Conservation (phyloP, 176 grass and related monocot genomes). For the Carex cristatella region DNA sequence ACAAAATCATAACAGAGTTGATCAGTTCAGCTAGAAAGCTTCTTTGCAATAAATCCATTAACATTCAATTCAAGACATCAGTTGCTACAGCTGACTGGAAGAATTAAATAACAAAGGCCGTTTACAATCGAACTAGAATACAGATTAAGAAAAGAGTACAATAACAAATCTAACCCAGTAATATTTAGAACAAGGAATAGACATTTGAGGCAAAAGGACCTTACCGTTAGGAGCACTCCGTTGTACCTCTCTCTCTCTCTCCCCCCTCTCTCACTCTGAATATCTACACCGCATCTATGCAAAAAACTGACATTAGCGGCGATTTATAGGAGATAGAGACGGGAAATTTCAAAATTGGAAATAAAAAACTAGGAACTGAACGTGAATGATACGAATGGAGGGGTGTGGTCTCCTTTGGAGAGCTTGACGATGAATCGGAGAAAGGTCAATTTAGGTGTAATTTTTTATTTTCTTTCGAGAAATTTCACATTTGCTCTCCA, state of each 20-base stretch:
- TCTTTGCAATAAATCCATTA: neutral
- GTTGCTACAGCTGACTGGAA: neutral
- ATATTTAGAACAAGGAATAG: neutral
- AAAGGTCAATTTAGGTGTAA: neutral
- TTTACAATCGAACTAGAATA: neutral
- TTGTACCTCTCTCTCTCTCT: neutral
- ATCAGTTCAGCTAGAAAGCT: neutral
- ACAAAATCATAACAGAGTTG: neutral
- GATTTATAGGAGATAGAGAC: neutral
- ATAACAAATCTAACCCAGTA: neutral
- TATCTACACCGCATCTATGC: neutral
- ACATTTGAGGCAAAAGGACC: neutral
- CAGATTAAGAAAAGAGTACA: neutral
- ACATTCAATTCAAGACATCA: neutral
- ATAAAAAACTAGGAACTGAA: neutral
- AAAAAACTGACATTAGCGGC: neutral
- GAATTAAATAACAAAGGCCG: neutral
- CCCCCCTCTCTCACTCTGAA: neutral
- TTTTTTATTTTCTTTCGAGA: neutral
- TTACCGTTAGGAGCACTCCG: neutral
- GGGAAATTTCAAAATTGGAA: neutral
- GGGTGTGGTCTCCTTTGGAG: constrained; percentile 12
- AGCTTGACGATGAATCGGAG: constrained; percentile 14
- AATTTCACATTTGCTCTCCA: neutral
- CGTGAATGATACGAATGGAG: neutral